Conservation (phyloP, 1,284 basidiomycete species). For the Kwoniella shivajii region DNA sequence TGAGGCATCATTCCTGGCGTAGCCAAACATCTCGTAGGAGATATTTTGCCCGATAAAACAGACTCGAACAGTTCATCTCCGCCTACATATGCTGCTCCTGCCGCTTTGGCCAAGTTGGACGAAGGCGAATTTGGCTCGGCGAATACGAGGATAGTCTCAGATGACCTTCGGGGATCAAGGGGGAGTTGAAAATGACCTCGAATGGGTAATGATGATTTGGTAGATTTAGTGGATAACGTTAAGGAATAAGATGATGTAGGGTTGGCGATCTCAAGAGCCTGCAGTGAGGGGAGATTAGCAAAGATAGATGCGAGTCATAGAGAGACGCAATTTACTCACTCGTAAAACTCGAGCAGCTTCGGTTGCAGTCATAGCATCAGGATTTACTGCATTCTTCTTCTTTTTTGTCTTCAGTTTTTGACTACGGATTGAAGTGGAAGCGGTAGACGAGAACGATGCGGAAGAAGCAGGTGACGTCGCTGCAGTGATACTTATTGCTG, state of each 20-base stretch:
- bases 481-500: slow-evolving; percentile 2
- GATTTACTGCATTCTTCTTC: slow-evolving; percentile 17
- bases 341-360: slow-evolving; percentile 48
- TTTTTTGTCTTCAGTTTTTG: slow-evolving; percentile 16
- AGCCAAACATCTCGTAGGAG: slow-evolving; percentile 61
- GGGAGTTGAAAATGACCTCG: slow-evolving; percentile 74
- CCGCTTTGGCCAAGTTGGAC: slow-evolving; percentile 68
- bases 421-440: slow-evolving; percentile 7
- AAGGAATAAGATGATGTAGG: slow-evolving; percentile 77
- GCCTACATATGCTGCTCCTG: slow-evolving; percentile 84
- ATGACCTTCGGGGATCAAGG: slow-evolving; percentile 67
- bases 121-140: slow-evolving; percentile 61
- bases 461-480: slow-evolving; percentile 7
- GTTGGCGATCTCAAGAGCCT: slow-evolving; percentile 78
- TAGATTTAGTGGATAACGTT: slow-evolving; percentile 73
- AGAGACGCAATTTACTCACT: slow-evolving; percentile 21
- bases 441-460: slow-evolving; percentile 16
- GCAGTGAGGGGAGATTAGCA: not conserved
- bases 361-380: slow-evolving; percentile 37
- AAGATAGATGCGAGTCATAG: not conserved
- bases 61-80: slow-evolving; percentile 79
- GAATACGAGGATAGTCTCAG: slow-evolving; percentile 79
- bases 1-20: slow-evolving; percentile 76
- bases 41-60: slow-evolving; percentile 44
- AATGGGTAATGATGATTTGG: slow-evolving; percentile 72